Base-by-base conservation (phyloP, 768 basidiomycete genomes). In the Hebeloma cylindrosporum region DNA sequence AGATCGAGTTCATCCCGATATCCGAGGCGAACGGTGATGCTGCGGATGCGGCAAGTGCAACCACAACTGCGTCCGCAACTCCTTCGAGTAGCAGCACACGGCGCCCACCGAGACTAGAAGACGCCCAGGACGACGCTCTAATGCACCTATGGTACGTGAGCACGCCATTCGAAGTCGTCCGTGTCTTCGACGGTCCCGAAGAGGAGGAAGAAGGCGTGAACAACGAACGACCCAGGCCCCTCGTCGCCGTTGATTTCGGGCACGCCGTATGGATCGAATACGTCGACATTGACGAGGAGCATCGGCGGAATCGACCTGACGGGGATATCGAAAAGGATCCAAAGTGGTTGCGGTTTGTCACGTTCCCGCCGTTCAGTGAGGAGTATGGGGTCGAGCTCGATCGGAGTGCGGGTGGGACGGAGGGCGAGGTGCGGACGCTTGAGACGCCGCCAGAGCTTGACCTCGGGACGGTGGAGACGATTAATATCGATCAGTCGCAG, bases 231-330 rank as follows among this genome's bases (percentile, higher is more conserved):
- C 80, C 81, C 14, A 71, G 85, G 2, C 85, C 85, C 17, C 71
- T 88, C 10, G 79, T 88, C n/a, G 85, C 85, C 0, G 84, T 93
- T 5, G 82, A 93, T 59, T 94, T 93, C 66, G 88, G 88, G 30
- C 89, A 92, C 56, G 86, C 91, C 13, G 84, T 89, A 26, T 87
- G 89, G 79, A 79, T 93, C 35, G 85, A 88, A 56, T 79, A 81
- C 54, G 35, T 43, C 14, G 55, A 58, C 18, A 40, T 23, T 4
- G 56, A 53, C 11, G 51, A n/a, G n/a, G n/a, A n/a, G n/a, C n/a
- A n/a, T n/a, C 25, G 16, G 47, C 45, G 26, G 35, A 23, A 60
- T 53, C 45, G 17, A 21, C 21, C n/a, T n/a, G n/a, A n/a, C n/a
- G n/a, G n/a, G n/a, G 40, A 29, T 30, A 46, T 44, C 20, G 66